Percentiles rank a stretch among this genome's conserved stretches.
Evolutionary conservation across 2,329 filamentous ascomycete genomes (phyloP).

Genomic region (Alternaria metachromatica): DNA sequence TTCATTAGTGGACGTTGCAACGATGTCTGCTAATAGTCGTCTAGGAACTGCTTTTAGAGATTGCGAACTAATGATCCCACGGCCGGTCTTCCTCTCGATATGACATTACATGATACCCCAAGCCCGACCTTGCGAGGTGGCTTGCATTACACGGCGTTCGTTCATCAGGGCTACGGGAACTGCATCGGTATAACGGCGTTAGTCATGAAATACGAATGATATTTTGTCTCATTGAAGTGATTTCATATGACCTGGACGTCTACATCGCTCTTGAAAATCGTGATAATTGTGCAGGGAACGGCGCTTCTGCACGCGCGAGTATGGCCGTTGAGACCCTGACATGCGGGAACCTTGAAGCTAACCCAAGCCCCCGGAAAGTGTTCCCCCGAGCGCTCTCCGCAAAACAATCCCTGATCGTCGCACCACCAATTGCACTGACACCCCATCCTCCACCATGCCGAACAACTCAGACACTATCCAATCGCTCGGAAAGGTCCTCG

Average conservation of each 20-base stretch:
- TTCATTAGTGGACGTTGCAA: neutral
- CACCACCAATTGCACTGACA: constrained; percentile 15
- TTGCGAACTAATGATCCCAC: constrained; percentile 18
- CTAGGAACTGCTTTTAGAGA: constrained; percentile 32
- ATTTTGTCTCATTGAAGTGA: neutral
- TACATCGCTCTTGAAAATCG: neutral
- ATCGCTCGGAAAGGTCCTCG: constrained; percentile 55
- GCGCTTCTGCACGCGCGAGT: neutral
- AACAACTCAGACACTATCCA: constrained; percentile 21
- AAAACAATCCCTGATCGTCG: constrained; percentile 15
- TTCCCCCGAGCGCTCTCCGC: constrained; percentile 26
- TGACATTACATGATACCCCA: constrained; percentile 41
- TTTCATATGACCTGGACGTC: no score
- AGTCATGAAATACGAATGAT: neutral
- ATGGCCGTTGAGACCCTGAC: constrained; percentile 15
- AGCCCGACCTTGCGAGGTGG: constrained; percentile 18
- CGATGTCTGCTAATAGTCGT: neutral
- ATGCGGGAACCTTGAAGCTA: constrained; percentile 14
- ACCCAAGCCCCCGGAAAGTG: constrained; percentile 16
- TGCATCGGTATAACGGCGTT: constrained; percentile 13
- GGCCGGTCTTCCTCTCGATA: constrained; percentile 27
- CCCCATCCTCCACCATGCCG: constrained; percentile 24
- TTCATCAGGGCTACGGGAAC: constrained; percentile 17
- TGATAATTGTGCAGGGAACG: neutral
- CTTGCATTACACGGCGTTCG: constrained; percentile 37